Evolutionary conservation across 208 protist species (phyloP).

Genomic region (Polymyxa betae): DNA sequence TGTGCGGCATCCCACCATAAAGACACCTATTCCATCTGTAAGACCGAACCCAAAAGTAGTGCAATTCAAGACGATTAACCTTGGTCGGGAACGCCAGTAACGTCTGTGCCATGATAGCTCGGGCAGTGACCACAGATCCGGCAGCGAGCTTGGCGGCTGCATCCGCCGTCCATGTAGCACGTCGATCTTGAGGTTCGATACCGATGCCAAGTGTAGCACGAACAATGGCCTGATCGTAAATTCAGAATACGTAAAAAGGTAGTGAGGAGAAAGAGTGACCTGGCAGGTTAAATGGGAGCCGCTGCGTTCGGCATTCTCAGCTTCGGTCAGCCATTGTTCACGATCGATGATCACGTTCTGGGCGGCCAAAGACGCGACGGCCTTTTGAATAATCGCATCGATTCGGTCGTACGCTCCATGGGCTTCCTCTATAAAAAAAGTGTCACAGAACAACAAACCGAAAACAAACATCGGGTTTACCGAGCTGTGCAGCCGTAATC

Average conservation of each 20-base stretch:
- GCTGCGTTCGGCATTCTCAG: slow-evolving; percentile 76
- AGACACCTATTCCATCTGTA: background rate
- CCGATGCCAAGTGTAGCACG: slow-evolving; percentile 71
- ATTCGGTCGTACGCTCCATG: slow-evolving; percentile 67
- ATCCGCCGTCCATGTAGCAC: slow-evolving; percentile 81
- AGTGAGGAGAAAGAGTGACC: background rate
- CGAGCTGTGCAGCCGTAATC: slow-evolving; percentile 83
- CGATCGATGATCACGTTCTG: slow-evolving; percentile 69
- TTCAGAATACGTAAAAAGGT: background rate
- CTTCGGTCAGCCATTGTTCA: slow-evolving; percentile 80
- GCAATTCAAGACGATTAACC: slow-evolving; percentile 59
- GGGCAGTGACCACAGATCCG: slow-evolving; percentile 67
- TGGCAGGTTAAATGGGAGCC: slow-evolving; percentile 68
- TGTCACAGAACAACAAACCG: background rate
- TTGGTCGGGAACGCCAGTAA: slow-evolving; percentile 77
- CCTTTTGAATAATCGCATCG: slow-evolving; percentile 71
- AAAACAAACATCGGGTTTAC: background rate
- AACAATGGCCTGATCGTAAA: slow-evolving; percentile 74
- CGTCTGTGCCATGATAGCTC: slow-evolving; percentile 79
- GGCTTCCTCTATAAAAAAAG: slow-evolving; percentile 75
- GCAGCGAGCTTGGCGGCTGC: slow-evolving; percentile 68
- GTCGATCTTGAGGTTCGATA: slow-evolving; percentile 79
- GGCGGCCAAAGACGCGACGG: slow-evolving; percentile 67
- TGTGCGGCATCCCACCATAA: slow-evolving; percentile 80
- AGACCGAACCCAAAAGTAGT: background rate